Conservation (phyloP, 495 filamentous ascomycete species). For the Extremus antarcticus region DNA sequence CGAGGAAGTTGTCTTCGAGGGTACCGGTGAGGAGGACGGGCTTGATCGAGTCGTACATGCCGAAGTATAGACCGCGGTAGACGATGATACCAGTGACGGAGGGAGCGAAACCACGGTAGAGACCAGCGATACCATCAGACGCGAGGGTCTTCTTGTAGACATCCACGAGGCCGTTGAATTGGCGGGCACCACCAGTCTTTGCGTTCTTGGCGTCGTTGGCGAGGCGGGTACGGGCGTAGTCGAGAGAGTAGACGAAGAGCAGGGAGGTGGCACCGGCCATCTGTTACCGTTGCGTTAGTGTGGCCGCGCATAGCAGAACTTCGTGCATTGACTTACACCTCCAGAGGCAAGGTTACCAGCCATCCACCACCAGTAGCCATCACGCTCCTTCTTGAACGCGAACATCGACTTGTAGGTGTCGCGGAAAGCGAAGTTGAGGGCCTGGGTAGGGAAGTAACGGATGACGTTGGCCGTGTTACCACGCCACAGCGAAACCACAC, state of each 20-base stretch:
- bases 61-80: constrained; percentile 99
- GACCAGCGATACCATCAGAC: constrained; percentile 93
- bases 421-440: constrained; percentile 99
- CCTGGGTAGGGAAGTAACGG: constrained; percentile 99
- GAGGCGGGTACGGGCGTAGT: constrained; percentile 99
- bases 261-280: constrained; percentile 98
- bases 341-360: constrained; percentile 98
- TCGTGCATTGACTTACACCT: constrained; percentile 60
- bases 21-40: constrained; percentile 84
- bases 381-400: constrained; percentile 98
- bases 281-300: constrained; percentile 37
- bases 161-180: constrained; percentile 98
- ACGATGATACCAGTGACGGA: constrained; percentile 97
- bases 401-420: constrained; percentile 99
- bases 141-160: constrained; percentile 99
- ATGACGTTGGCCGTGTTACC: constrained; percentile 99
- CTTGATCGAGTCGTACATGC: constrained; percentile 99
- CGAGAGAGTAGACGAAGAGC: constrained; percentile 99
- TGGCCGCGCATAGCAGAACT: background rate
- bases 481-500: constrained; percentile 83
- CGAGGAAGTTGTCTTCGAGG: constrained; percentile 96
- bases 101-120: constrained; percentile 99
- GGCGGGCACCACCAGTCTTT: constrained; percentile 92
- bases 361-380: constrained; percentile 99
- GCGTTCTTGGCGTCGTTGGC: constrained; percentile 98